Evolutionary conservation across 257 asterid genomes (phyloP), one percentile per base, ranked within the genome.

Genomic region (Oldenlandia corymbosa): DNA sequence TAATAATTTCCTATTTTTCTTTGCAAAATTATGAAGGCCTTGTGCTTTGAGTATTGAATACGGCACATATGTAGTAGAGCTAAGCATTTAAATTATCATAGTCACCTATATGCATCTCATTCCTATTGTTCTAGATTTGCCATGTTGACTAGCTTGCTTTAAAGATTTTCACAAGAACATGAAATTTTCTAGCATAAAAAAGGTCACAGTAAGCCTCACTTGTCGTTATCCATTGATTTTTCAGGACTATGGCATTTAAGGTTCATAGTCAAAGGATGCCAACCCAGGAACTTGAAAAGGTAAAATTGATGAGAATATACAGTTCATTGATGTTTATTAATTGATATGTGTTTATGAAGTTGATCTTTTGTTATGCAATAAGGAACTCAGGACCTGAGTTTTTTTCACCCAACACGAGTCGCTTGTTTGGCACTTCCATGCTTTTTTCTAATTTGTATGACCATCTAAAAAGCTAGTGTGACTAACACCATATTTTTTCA

Each of bases 271-370:
- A 66, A 36, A 39, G 83, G 32, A 68, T 76, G 76, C 78, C 68
- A 70, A 78, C 58, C 66, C 69, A 71, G 45, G 84, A 79, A 77
- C 67, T 82, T 77, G 96, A 92, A 68, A 89, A 86, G 97, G 99
- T 92, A 76, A 67, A 23, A 26, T 7, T 37, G n/a, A n/a, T n/a
- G n/a, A n/a, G n/a, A n/a, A n/a, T n/a, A n/a, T n/a, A n/a, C n/a
- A n/a, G n/a, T n/a, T n/a, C n/a, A n/a, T n/a, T n/a, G n/a, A n/a
- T n/a, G n/a, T n/a, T n/a, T n/a, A n/a, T n/a, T n/a, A n/a, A n/a
- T n/a, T n/a, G n/a, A n/a, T n/a, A n/a, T n/a, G n/a, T n/a, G n/a
- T n/a, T n/a, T n/a, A n/a, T n/a, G n/a, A n/a, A n/a, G n/a, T n/a
- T n/a, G n/a, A n/a, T n/a, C n/a, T n/a, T n/a, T n/a, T n/a, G n/a